Conservation (phyloP, 1,284 basidiomycete species). For the Retiboletus flavoniger region DNA sequence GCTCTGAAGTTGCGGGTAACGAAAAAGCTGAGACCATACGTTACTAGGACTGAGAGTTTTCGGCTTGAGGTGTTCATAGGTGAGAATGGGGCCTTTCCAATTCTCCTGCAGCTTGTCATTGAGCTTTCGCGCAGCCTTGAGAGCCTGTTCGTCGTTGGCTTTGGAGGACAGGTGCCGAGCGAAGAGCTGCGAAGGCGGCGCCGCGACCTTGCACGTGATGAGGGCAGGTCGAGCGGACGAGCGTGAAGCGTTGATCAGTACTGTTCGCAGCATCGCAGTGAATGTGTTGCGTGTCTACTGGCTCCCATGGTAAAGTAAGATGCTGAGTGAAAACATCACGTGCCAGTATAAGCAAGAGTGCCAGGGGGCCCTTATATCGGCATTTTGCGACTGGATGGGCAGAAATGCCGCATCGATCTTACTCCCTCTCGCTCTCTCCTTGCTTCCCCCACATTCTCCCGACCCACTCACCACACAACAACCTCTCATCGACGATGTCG, state of each 20-base stretch:
- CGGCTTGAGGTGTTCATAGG: conserved; percentile 84
- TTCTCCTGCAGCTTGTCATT: conserved; percentile 57
- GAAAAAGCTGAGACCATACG: conserved; percentile 47
- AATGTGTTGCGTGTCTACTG: not conserved
- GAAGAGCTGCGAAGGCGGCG: conserved; percentile 12
- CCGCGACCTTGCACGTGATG: conserved; percentile 1
- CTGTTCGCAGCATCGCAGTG: conserved; percentile 28
- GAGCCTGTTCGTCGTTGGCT: conserved; percentile 29
- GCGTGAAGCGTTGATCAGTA: conserved; percentile 17
- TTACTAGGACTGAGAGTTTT: conserved; percentile 77
- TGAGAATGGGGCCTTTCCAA: conserved; percentile 69
- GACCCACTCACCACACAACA: not conserved
- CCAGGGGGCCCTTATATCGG: conserved; percentile 8
- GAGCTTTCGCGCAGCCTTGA: conserved; percentile 42
- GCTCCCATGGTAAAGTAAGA: not conserved
- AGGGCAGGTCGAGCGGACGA: conserved; percentile 10
- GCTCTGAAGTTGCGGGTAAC: conserved; percentile 1
- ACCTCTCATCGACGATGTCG: not conserved
- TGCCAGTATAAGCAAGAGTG: conserved; percentile 2
- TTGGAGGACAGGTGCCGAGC: conserved; percentile 28
- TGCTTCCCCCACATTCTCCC: not conserved
- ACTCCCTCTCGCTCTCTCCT: not conserved
- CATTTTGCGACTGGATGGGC: conserved; percentile 30
- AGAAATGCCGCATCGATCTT: conserved; percentile 32
- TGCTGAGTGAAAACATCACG: conserved; percentile 15